Conservation (phyloP, 805 yeast genomes). For the Candida ovalis region DNA sequence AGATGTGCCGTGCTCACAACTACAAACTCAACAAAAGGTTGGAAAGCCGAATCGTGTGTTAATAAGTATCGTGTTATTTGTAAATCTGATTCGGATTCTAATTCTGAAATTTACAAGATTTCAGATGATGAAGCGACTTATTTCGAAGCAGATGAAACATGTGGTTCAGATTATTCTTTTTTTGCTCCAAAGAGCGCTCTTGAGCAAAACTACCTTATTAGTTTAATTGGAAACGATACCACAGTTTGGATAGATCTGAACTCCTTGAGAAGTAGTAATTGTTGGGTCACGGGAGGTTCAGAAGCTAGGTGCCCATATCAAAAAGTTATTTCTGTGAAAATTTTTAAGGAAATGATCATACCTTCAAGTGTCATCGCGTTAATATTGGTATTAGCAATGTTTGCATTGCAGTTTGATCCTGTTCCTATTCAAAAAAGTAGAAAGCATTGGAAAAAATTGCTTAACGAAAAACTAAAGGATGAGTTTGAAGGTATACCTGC, state of each 20-base stretch:
- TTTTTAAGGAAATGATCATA: slow-evolving; percentile 58
- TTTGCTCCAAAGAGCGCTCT: slow-evolving; percentile 48
- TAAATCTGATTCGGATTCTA: slow-evolving; percentile 32
- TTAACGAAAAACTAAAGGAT: slow-evolving; percentile 51
- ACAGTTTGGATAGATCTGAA: slow-evolving; percentile 80
- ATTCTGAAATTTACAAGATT: slow-evolving; percentile 43
- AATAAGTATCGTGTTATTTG: slow-evolving; percentile 53
- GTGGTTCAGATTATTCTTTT: slow-evolving; percentile 34
- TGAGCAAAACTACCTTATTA: slow-evolving; percentile 35
- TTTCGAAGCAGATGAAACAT: slow-evolving; percentile 38
- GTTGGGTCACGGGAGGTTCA: slow-evolving; percentile 87
- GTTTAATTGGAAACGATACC: slow-evolving; percentile 20
- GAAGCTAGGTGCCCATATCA: slow-evolving; percentile 77
- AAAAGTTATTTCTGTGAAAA: slow-evolving; percentile 46
- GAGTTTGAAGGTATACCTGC: slow-evolving; percentile 90
- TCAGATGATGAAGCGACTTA: slow-evolving; percentile 35
- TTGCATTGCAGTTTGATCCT: slow-evolving; percentile 51
- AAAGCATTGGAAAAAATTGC: slow-evolving; percentile 57
- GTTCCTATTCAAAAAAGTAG: slow-evolving; percentile 72
- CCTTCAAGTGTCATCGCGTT: slow-evolving; percentile 63
- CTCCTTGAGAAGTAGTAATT: slow-evolving; percentile 64
- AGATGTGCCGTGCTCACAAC: slow-evolving; percentile 39
- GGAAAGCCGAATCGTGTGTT: slow-evolving; percentile 70
- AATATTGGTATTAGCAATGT: slow-evolving; percentile 46
- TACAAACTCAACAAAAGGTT: slow-evolving; percentile 38